Evolutionary conservation across 352 stramenopile genomes (phyloP).

Genomic region (Phytopythium litorale): DNA sequence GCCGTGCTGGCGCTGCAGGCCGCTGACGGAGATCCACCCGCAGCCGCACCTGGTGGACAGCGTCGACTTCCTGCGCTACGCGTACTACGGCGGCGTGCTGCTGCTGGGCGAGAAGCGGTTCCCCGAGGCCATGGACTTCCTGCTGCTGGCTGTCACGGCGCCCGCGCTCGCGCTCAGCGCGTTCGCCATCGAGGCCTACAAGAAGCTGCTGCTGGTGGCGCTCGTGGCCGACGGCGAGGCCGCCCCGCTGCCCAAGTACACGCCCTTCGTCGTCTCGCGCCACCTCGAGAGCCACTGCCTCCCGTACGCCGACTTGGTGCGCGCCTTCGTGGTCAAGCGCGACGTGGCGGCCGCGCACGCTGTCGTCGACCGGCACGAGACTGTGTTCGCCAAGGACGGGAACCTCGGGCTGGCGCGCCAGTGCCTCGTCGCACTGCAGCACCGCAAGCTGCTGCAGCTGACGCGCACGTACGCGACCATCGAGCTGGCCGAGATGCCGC

Average conservation of each 20-base stretch:
- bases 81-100: conserved; percentile 79
- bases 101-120: conserved; percentile 76
- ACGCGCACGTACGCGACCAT: conserved; percentile 81
- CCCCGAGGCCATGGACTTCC: conserved; percentile 66
- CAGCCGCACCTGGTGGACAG: conserved; percentile 43
- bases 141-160: conserved; percentile 68
- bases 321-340: conserved; percentile 47
- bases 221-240: conserved; percentile 54
- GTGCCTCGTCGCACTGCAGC: conserved; percentile 56
- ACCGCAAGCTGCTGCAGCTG: conserved; percentile 68
- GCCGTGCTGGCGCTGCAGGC: conserved; percentile 22
- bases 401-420: conserved; percentile 84
- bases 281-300: conserved; percentile 65
- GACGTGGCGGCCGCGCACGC: conserved; percentile 25
- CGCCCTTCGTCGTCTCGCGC: conserved; percentile 68
- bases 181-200: conserved; percentile 81
- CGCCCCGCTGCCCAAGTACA: conserved; percentile 72
- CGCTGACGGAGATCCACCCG: conserved; percentile 67
- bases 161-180: conserved; percentile 69
- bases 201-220: conserved; percentile 72
- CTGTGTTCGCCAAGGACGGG: conserved; percentile 49
- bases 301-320: conserved; percentile 51
- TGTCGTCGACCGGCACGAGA: conserved; percentile 36
- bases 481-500: conserved; percentile 55
- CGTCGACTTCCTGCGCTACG: conserved; percentile 78